Percentiles rank a stretch among this genome's conserved stretches.
These are phyloP conservation scores for Lecanicillium sp. DNA, from an alignment of 2,329 filamentous ascomycete genomes.

Conservation along the genomic window DNA sequence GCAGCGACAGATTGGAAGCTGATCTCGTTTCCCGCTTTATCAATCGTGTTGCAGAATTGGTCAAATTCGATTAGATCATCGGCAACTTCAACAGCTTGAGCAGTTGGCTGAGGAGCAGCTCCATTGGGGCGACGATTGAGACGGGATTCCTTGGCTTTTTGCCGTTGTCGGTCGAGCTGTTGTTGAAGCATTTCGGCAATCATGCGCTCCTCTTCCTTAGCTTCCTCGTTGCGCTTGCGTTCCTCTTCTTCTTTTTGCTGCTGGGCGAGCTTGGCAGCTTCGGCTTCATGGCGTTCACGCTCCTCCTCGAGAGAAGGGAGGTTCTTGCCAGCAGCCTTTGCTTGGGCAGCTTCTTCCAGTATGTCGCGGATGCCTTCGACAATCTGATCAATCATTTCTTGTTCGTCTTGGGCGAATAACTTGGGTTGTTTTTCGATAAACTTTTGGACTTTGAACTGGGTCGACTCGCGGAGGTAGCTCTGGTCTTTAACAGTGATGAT, in stretches of 20 bases:
- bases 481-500: constrained; percentile 62
- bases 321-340: constrained; percentile 66
- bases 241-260: constrained; percentile 49
- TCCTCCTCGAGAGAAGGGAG: constrained; percentile 87
- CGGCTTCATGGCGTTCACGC: constrained; percentile 73
- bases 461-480: constrained; percentile 60
- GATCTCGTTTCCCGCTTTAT: constrained; percentile 56
- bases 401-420: constrained; percentile 44
- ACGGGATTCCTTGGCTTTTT: constrained; percentile 57
- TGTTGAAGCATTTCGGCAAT: constrained; percentile 67
- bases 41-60: constrained; percentile 56
- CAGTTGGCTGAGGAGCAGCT: constrained; percentile 20
- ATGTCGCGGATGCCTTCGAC: constrained; percentile 66
- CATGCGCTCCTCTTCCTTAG: constrained; percentile 62
- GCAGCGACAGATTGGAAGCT: constrained; percentile 66
- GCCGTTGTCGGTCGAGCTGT: constrained; percentile 62
- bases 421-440: constrained; percentile 54
- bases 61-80: constrained; percentile 54
- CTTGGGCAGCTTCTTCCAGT: constrained; percentile 78
- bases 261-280: constrained; percentile 54
- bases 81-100: constrained; percentile 23
- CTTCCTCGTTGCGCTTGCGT: constrained; percentile 49
- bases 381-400: constrained; percentile 59
- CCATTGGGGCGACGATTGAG: constrained; percentile 49
- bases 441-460: constrained; percentile 63